Base-by-base conservation (phyloP, 768 basidiomycete species). In the Lanmaoa pseudosensibilis region DNA sequence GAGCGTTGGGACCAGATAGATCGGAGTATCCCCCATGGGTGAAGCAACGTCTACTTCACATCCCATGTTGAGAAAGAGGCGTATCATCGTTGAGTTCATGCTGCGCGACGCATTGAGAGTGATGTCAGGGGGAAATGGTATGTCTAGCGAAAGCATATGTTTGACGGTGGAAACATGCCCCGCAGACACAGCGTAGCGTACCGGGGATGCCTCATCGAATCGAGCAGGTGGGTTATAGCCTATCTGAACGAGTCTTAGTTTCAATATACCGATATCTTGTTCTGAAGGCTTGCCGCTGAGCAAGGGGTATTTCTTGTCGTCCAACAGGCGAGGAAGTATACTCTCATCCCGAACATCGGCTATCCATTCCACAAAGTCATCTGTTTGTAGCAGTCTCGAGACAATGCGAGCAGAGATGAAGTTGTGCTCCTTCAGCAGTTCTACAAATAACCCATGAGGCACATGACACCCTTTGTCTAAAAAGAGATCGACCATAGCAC, bases 361-460 rank as follows among this genome's bases (percentile, higher is more conserved):
- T 1, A 46, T 46, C 62, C 62, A 64, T 32, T 63, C 60, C 7
- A 21, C 45, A 18, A 62, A 62, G 15, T 58, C 54, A 13, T 52
- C 47, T 0, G 56, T 51, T 32, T 54, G 59, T 18, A 59, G 18
- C 18, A 60, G 18, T 9, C n/a, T 57, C 15, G 40, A 27, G 13
- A 49, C 32, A 11, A 50, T 18, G n/a, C 13, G 4, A 37, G 18
- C 13, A 2, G 39, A 27, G 27, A 27, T 27, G 4, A 27, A 27
- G 27, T 27, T 27, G 8, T n/a, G 1, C 7, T 8, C 8, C n/a
- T 2, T 8, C 2, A 57, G n/a, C 11, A 0, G 3, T 27, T 0
- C 1, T 13, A 9, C 7, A 13, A 59, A 57, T 4, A 59, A 32
- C 12, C 32, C 10, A 5, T 34, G 18, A 7, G 58, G 56, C 5